phyloP scores from a whole-genome alignment of 2,329 filamentous ascomycete genomes.

The Aspergillus sp. region DNA sequence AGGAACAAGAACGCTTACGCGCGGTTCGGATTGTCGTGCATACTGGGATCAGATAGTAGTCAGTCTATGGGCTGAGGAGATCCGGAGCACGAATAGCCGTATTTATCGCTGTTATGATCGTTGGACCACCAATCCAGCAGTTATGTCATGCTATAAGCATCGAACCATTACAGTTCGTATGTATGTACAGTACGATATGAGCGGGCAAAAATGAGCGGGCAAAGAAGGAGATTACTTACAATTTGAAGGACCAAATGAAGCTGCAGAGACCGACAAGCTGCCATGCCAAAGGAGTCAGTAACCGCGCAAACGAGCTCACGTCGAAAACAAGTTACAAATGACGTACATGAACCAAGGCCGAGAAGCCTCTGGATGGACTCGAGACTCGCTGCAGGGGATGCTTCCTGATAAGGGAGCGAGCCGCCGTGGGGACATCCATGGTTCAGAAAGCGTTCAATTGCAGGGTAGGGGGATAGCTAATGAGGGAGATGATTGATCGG shows the following conservation, averaged over 20 bases:
- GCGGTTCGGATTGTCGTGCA: constrained; percentile 43
- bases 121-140: no score
- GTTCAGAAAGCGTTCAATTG: neutral
- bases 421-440: constrained; percentile 11
- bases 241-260: constrained; percentile 47
- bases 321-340: constrained; percentile 12
- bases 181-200: neutral
- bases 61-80: constrained; percentile 4
- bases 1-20: constrained; percentile 32
- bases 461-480: neutral
- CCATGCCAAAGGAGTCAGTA: constrained; percentile 22
- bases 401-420: constrained; percentile 23
- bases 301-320: constrained; percentile 9
- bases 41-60: constrained; percentile 24
- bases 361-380: constrained; percentile 45
- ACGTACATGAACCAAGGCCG: constrained; percentile 49
- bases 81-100: neutral
- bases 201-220: neutral
- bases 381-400: constrained; percentile 46
- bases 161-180: no score
- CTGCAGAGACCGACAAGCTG: constrained; percentile 42
- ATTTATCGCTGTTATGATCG: no score
- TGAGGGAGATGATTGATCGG: no score
- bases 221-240: constrained; percentile 28
- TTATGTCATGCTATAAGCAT: no score